These are phyloP conservation scores for Mucor plumbeus DNA, from an alignment of 371 early-diverging fungal genomes.

Conservation along the genomic window DNA sequence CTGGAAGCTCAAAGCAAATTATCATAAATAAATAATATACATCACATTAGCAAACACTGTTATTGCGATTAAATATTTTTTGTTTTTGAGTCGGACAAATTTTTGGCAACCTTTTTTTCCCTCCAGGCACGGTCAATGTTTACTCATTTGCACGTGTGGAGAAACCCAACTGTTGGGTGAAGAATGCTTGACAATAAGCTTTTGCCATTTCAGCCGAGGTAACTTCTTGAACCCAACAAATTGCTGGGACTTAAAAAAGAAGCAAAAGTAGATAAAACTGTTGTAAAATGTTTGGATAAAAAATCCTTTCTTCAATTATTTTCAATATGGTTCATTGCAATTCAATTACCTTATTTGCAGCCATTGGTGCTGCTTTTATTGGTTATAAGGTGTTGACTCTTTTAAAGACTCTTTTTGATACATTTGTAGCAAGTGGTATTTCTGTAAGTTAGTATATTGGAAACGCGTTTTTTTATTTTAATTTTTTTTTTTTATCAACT, in stretches of 20 bases:
- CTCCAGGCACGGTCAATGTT: too few species aligned
- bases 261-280: too few species aligned
- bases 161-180: constrained; percentile 9
- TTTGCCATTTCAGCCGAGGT: neutral
- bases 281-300: neutral
- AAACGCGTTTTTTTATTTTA: constrained; percentile 1
- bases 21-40: too few species aligned
- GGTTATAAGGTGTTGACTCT: constrained; percentile 53
- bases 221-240: constrained; percentile 8
- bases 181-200: neutral
- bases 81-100: too few species aligned
- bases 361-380: constrained; percentile 55
- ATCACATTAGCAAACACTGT: too few species aligned
- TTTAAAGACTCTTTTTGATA: constrained; percentile 58
- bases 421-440: constrained; percentile 65
- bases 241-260: neutral
- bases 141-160: neutral
- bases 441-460: constrained; percentile 41
- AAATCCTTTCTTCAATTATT: neutral
- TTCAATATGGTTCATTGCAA: constrained; percentile 30
- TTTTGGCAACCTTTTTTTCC: too few species aligned
- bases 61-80: too few species aligned
- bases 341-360: constrained; percentile 47
- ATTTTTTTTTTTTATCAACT: constrained; percentile 12
- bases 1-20: too few species aligned